Base-by-base conservation (phyloP, 2,329 filamentous ascomycete genomes). In the Zasmidium citrigriseum region DNA sequence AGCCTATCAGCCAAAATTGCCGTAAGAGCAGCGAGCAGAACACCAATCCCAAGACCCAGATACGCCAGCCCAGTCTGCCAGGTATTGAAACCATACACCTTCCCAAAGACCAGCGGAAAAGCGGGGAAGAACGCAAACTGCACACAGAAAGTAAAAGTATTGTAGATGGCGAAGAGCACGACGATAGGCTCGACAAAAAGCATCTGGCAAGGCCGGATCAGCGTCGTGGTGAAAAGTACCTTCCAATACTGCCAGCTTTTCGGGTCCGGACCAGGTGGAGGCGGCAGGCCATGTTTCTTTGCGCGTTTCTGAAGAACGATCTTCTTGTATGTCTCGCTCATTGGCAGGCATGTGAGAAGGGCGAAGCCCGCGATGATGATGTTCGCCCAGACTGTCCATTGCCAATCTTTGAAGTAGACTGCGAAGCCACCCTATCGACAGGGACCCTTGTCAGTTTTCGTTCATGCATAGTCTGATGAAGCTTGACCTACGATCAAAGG, bases 41-140 rank as follows among this genome's bases (percentile, higher is more conserved):
- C 89, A 46, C 89, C 87, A 1, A 86, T 75, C 50, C 89, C 80
- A 58, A 91, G 82, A 4, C 87, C 89, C 41, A 93, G 68, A 73
- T 96, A 96, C 7, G 86, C 83, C 56, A 95, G 76, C 14, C 92
- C 93, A 16, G 84, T 80, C 73, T 96, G 89, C 80, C 89, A 93
- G 3, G 91, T 80, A 52, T 85, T 85, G 77, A 96, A 92, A 18
- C 84, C 86, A 72, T 96, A 89, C 27, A 89, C 86, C 23, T 80
- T 82, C 21, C 80, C 73, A 70, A 96, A 96, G 12, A 74, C 65
- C 53, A 65, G 70, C 2, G 70, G 71, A 29, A 67, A 73, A 2
- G 69, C 71, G 0, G 66, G 69, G 58, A 72, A 72, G 63, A 73
- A 73, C 9, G 65, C 63, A 58, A 70, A 72, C 11, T 72, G 59